Evolutionary conservation across 345 rosid species (phyloP), one percentile per base, ranked within the genome.

Genomic region (Salix caprea): DNA sequence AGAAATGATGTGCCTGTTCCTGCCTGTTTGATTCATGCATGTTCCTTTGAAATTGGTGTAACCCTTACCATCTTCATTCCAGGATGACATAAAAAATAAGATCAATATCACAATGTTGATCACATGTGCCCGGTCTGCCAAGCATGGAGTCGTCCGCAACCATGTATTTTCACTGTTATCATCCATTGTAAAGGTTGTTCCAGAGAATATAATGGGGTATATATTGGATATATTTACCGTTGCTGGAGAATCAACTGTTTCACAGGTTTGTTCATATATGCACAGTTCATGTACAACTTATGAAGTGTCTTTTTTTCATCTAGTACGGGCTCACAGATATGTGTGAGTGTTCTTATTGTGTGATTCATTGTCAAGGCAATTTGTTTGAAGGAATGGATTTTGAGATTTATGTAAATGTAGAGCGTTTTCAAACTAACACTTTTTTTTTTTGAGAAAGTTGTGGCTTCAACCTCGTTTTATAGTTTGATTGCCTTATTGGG

Each of bases 191-290:
- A 92, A 88, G 87, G 79, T 86, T 67, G 75, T 85, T 76, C 97
- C 98, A 1, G 90, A 86, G 69, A 87, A 76, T 72, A 75, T 93
- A 70, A 82, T 90, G 86, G 92, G 88, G 60, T 91, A 92, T 70
- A 86, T 86, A 74, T 60, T 77, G 72, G 91, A 86, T 71, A 88
- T 93, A 81, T 88, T 96, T 76, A 71, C 88, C 44, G 87, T 90
- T 48, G 84, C 90, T 30, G 98, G 98, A 81, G 90, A 92, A 83
- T 94, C 98, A 69, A 84, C 97, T 0, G 86, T 90, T 56, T 85
- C 86, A 52, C 94, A 93, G 98, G 99, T 96, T 83, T 80, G 89
- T 86, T 80, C 37, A 74, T 65, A 36, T 71, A 52, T 73, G 70
- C 77, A 23, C 67, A 65, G 32, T 39, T 72, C 67, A 72, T 77